These are phyloP conservation scores for Tetrahymena thermophila DNA, from an alignment of 73 alveolate species.

Conservation along the genomic window DNA sequence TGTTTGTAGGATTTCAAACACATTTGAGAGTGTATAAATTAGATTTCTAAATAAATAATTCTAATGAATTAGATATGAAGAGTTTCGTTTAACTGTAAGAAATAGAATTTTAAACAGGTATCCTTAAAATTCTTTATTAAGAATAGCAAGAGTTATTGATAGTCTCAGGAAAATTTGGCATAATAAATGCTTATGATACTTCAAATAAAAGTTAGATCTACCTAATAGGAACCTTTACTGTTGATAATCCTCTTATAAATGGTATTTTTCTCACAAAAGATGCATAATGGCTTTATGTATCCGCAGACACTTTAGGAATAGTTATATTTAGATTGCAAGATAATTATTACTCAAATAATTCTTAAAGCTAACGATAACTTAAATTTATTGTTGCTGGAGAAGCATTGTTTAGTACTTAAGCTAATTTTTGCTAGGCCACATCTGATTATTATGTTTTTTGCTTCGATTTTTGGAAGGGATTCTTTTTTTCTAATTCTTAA, in stretches of 20 bases:
- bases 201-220: too few relatives aligned
- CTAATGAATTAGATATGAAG: too few relatives aligned
- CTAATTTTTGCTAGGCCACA: neutral
- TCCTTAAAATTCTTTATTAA: too few relatives aligned
- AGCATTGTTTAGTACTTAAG: neutral
- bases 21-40: too few relatives aligned
- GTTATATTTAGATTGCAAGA: neutral
- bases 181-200: neutral
- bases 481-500: neutral
- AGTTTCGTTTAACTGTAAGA: neutral
- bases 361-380: neutral
- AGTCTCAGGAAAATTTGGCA: neutral
- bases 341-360: too few relatives aligned
- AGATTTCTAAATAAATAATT: too few relatives aligned
- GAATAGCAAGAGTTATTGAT: neutral
- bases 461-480: neutral
- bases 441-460: neutral
- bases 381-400: neutral
- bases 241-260: neutral
- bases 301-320: neutral
- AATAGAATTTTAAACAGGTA: neutral
- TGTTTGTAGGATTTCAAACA: neutral
- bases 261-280: neutral
- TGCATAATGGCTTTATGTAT: neutral
- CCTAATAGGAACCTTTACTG: neutral